These are phyloP conservation scores for Pseudomicrostroma phylloplanum DNA, from an alignment of 1,284 basidiomycete species.

Conservation along the genomic window DNA sequence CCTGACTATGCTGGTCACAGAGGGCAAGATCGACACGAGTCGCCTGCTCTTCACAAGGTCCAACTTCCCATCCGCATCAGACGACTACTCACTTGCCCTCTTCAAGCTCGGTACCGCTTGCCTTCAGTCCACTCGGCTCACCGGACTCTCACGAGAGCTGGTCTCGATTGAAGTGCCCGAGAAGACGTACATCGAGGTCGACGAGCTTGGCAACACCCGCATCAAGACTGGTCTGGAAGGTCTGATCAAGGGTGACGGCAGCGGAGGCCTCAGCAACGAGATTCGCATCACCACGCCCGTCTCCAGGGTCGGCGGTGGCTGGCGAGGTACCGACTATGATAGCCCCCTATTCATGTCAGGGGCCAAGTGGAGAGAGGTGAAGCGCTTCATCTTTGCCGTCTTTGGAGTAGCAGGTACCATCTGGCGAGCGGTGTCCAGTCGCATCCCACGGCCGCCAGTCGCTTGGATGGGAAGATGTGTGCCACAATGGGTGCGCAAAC, in stretches of 20 bases:
- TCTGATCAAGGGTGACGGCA: not conserved
- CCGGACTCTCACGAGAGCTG: constrained; percentile 35
- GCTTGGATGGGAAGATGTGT: not conserved
- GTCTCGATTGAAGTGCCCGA: constrained; percentile 24
- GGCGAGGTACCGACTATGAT: not conserved
- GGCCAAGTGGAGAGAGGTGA: constrained; percentile 15
- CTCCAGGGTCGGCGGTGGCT: constrained; percentile 5
- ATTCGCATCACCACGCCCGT: constrained; percentile 11
- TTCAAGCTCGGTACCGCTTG: constrained; percentile 45
- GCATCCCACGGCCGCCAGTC: constrained; percentile 14
- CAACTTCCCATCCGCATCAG: constrained; percentile 27
- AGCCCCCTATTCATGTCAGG: constrained; percentile 7
- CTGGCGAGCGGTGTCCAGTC: constrained; percentile 7
- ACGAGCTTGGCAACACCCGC: constrained; percentile 8
- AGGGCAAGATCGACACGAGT: constrained; percentile 20
- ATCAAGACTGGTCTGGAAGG: constrained; percentile 5
- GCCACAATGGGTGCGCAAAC: constrained; percentile 18
- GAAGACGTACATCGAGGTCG: constrained; percentile 40
- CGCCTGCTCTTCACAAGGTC: constrained; percentile 30
- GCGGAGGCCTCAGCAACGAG: constrained; percentile 22
- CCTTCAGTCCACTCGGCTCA: constrained; percentile 40
- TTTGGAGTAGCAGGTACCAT: constrained; percentile 14
- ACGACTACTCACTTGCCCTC: constrained; percentile 41
- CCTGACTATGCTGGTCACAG: constrained; percentile 37
- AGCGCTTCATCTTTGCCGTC: constrained; percentile 16